Percentiles rank a stretch among this genome's conserved stretches.
Conservation (phyloP, 495 filamentous ascomycete species). For the Pseudoneurospora amorphoporcata region DNA sequence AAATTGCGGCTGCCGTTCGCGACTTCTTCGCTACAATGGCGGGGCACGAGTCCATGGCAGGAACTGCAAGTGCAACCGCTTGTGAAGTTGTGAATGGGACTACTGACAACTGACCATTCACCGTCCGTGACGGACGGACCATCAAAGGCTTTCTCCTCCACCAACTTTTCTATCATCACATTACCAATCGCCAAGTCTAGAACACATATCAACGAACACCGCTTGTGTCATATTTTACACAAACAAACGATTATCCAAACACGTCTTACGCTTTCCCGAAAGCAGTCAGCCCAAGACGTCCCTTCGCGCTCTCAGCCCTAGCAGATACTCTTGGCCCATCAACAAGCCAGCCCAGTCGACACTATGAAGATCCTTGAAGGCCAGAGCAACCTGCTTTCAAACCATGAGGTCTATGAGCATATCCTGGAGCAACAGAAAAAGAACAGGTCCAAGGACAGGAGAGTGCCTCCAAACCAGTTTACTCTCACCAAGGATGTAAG, state of each 20-base stretch:
- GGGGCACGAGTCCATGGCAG: background rate
- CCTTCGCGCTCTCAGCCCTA: background rate
- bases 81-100: background rate
- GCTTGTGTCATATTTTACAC: background rate
- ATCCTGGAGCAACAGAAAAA: slow-evolving; percentile 28
- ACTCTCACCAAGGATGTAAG: slow-evolving; percentile 17
- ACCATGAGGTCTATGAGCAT: slow-evolving; percentile 40
- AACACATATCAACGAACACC: background rate
- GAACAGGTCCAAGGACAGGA: slow-evolving; percentile 28
- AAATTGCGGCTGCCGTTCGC: background rate
- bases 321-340: background rate
- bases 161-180: background rate
- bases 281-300: background rate
- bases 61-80: background rate
- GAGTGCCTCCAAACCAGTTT: slow-evolving; percentile 26
- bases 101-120: background rate
- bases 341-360: background rate
- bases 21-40: background rate
- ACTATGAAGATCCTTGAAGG: slow-evolving; percentile 41
- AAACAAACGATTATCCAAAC: background rate
- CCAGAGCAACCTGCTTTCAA: slow-evolving; percentile 35
- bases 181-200: background rate
- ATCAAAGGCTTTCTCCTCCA: background rate
- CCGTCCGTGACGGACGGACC: background rate
- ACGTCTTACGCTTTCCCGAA: background rate